phyloP scores from a whole-genome alignment of 2,329 filamentous ascomycete genomes.

The Pseudocercospora fijiensis region DNA sequence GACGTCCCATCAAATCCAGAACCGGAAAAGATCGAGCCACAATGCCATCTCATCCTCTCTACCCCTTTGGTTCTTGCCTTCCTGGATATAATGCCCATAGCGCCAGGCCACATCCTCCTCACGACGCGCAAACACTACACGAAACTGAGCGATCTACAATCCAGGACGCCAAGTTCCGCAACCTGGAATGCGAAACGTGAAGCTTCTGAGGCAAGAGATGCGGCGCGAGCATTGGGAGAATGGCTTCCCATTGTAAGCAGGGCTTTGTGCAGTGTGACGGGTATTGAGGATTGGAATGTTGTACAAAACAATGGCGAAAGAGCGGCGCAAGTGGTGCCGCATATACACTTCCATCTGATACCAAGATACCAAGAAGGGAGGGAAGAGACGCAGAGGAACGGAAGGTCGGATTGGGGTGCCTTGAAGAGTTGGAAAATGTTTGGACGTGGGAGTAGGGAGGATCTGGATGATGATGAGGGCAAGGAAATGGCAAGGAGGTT shows the following conservation, averaged over 20 bases:
- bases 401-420: conserved; percentile 43
- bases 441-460: conserved; percentile 68
- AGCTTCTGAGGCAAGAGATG: conserved; percentile 22
- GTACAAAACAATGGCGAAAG: conserved; percentile 91
- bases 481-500: conserved; percentile 55
- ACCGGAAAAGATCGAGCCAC: conserved; percentile 37
- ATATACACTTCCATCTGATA: conserved; percentile 94
- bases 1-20: conserved; percentile 36
- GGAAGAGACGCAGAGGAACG: conserved; percentile 53
- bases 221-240: conserved; percentile 41
- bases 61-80: conserved; percentile 79
- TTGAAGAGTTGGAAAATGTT: conserved; percentile 77
- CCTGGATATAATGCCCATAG: conserved; percentile 88
- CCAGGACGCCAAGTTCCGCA: conserved; percentile 13
- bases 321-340: conserved; percentile 87
- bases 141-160: conserved; percentile 69
- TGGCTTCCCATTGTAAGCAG: conserved; percentile 70
- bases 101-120: conserved; percentile 77
- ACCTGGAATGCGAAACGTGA: conserved; percentile 24
- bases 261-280: conserved; percentile 67
- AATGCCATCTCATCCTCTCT: conserved; percentile 67
- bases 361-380: conserved; percentile 63
- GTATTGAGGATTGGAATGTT: conserved; percentile 85
- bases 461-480: conserved; percentile 75
- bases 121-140: conserved; percentile 74